Evolutionary conservation across 371 early-diverging fungal species (phyloP).

Genomic region (Syncephalastrum sp.): DNA sequence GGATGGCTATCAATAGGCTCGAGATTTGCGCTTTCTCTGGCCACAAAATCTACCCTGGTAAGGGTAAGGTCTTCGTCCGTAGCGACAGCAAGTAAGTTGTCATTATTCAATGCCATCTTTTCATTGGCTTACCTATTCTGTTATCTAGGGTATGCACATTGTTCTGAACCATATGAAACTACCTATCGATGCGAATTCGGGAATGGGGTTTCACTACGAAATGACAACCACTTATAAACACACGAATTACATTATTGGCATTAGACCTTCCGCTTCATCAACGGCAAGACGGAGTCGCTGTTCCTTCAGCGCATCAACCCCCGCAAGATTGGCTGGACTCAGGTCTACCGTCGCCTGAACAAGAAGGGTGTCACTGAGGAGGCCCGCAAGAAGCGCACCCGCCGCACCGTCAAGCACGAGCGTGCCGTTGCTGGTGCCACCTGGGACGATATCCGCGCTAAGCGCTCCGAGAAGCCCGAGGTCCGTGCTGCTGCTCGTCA

Average conservation of each 20-base stretch:
- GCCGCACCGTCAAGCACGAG: constrained; percentile 93
- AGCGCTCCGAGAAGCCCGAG: constrained; percentile 94
- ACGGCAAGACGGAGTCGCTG: constrained; percentile 93
- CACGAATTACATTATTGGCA: background rate
- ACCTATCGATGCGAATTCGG: too few relatives aligned
- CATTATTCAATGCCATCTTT: background rate
- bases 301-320: constrained; percentile 97
- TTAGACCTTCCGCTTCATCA: constrained; percentile 93
- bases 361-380: constrained; percentile 98
- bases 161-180: too few relatives aligned
- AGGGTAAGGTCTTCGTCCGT: constrained; percentile 92
- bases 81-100: constrained; percentile 75
- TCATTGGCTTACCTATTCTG: background rate
- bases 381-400: constrained; percentile 93
- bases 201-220: too few relatives aligned
- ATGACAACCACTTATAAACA: background rate
- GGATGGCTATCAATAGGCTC: constrained; percentile 52
- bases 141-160: constrained; percentile 13
- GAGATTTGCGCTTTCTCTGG: constrained; percentile 96
- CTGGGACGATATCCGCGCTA: constrained; percentile 93
- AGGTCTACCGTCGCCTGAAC: constrained; percentile 96
- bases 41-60: constrained; percentile 98
- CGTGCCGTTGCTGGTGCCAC: constrained; percentile 96
- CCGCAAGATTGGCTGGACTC: constrained; percentile 96
- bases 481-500: constrained; percentile 91